A percentile compares a stretch with the other conserved stretches of the same genome.
phyloP scores from a whole-genome alignment of 306 rosid species.

The Hippophae rhamnoides region DNA sequence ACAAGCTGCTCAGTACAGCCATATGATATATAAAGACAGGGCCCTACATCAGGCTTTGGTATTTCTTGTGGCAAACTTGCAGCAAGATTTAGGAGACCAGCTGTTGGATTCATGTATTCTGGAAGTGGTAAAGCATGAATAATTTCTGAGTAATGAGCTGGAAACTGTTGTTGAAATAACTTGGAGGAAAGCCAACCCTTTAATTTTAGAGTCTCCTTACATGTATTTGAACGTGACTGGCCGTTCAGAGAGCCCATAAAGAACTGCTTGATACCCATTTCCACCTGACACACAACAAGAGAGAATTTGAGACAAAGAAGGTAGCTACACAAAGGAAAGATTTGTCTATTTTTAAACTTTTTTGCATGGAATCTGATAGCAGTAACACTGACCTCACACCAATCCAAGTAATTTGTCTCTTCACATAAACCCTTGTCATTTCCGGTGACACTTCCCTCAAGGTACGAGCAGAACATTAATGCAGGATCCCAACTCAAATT shows the following conservation, averaged over 20 bases:
- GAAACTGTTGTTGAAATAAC: conserved; percentile 84
- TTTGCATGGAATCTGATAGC: conserved; percentile 3
- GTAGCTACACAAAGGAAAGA: neutral
- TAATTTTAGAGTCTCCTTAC: conserved; percentile 68
- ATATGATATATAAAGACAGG: conserved; percentile 65
- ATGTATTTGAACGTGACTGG: conserved; percentile 39
- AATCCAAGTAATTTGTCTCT: conserved; percentile 61
- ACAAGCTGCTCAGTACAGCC: conserved; percentile 49
- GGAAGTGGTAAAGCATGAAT: conserved; percentile 71
- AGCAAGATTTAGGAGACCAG: conserved; percentile 79
- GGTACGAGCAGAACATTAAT: conserved; percentile 64
- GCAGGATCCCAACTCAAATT: conserved; percentile 82
- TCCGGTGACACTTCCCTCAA: conserved; percentile 68
- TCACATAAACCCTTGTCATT: conserved; percentile 55
- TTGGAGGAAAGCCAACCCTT: conserved; percentile 85
- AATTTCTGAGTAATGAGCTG: conserved; percentile 70
- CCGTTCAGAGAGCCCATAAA: conserved; percentile 74
- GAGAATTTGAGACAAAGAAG: neutral
- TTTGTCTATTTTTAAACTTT: conserved; percentile 8
- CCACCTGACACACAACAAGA: conserved; percentile 54
- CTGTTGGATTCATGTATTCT: conserved; percentile 86
- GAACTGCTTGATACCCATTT: conserved; percentile 68
- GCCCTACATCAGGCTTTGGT: conserved; percentile 66
- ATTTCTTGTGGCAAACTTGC: conserved; percentile 65
- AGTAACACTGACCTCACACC: conserved; percentile 83